Conservation (phyloP, 2,329 filamentous ascomycete genomes). For the Botrytis pseudocinerea region DNA sequence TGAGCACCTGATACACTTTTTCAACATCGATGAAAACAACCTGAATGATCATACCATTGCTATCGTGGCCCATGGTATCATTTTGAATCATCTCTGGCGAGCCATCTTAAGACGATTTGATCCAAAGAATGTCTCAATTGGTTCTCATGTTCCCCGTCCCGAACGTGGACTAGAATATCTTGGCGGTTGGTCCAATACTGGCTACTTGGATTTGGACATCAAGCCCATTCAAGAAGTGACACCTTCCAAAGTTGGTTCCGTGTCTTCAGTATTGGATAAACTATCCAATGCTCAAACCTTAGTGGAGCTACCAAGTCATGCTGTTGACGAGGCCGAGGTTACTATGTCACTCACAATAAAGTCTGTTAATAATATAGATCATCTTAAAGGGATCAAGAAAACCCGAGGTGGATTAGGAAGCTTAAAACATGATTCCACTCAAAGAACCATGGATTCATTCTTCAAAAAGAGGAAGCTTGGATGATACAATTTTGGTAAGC, state of each 20-base stretch:
- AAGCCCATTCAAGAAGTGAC: constrained; percentile 21
- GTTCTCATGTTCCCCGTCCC: constrained; percentile 44
- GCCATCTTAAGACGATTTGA: constrained; percentile 58
- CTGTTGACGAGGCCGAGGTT: constrained; percentile 34
- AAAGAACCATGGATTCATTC: constrained; percentile 75
- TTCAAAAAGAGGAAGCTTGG: constrained; percentile 59
- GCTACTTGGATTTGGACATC: constrained; percentile 48
- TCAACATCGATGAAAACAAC: constrained; percentile 34
- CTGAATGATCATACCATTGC: constrained; percentile 51
- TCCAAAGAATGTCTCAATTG: constrained; percentile 40
- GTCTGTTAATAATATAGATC: constrained; percentile 67
- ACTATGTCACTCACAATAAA: constrained; percentile 53
- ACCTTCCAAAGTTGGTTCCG: constrained; percentile 3
- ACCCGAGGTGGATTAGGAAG: constrained; percentile 83
- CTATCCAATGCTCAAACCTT: not conserved
- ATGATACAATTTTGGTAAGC: constrained; percentile 22
- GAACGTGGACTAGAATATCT: constrained; percentile 48
- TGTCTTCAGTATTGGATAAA: not conserved
- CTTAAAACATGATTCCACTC: constrained; percentile 70
- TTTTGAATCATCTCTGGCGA: constrained; percentile 69
- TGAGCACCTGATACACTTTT: constrained; percentile 59
- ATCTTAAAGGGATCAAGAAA: constrained; percentile 73
- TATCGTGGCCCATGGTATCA: constrained; percentile 80
- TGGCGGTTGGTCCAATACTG: constrained; percentile 66
- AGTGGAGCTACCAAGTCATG: not conserved